A percentile compares a stretch with the other conserved stretches of the same genome.
Evolutionary conservation across 2,329 filamentous ascomycete genomes (phyloP).

Genomic region (Xenosphaeropsis pyriputrescens): DNA sequence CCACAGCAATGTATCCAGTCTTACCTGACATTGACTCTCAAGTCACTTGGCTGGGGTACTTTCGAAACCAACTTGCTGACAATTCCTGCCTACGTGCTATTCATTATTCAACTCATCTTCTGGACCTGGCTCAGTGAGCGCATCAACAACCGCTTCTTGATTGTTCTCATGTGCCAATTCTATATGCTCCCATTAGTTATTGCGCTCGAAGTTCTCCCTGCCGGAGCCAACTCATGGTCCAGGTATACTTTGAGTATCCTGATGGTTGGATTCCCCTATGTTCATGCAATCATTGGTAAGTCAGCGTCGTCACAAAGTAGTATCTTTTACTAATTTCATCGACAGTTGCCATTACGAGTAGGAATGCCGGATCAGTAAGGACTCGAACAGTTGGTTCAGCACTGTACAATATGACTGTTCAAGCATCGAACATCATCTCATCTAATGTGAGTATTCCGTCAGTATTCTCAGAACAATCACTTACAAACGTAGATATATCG

Average conservation of each 20-base stretch:
- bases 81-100: conserved; percentile 8
- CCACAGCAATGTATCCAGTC: conserved; percentile 29
- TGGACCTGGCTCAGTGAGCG: conserved; percentile 28
- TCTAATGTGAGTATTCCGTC: neutral
- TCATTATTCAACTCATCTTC: conserved; percentile 22
- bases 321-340: neutral
- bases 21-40: conserved; percentile 39
- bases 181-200: conserved; percentile 23
- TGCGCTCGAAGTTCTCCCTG: conserved; percentile 12
- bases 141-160: conserved; percentile 20
- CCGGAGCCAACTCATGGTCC: conserved; percentile 14
- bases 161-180: conserved; percentile 19
- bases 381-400: conserved; percentile 45
- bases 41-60: conserved; percentile 7
- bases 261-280: conserved; percentile 7
- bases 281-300: conserved; percentile 10
- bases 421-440: conserved; percentile 15
- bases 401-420: conserved; percentile 39
- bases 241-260: conserved; percentile 18
- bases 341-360: conserved; percentile 21
- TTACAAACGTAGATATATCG: conserved; percentile 21
- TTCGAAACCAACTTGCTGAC: conserved; percentile 19
- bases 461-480: neutral
- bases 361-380: conserved; percentile 27
- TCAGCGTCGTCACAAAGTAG: conserved; percentile 12